phyloP scores from a whole-genome alignment of 139 green algal species.

The Pedinophyceae sp. region DNA sequence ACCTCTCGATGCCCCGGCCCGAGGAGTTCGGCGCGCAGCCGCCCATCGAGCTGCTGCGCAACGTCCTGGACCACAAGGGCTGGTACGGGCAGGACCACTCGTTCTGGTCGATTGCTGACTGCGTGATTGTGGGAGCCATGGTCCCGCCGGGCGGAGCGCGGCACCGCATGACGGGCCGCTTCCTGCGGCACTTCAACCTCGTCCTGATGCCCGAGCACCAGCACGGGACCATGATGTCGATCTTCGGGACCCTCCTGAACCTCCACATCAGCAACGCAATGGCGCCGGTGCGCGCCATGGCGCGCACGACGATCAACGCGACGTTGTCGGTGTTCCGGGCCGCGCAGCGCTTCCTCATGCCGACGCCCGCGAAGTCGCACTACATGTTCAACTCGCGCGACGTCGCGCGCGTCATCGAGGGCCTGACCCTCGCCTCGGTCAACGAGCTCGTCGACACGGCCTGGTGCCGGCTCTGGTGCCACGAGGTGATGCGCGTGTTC shows the following conservation, averaged over 20 bases:
- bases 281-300: not conserved
- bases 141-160: constrained; percentile 1
- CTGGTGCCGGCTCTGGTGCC: constrained; percentile 4
- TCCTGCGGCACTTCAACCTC: constrained; percentile 4
- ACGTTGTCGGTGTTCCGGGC: constrained; percentile 17
- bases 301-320: constrained; percentile 6
- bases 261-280: not conserved
- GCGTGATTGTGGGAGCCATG: constrained; percentile 5
- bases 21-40: constrained; percentile 9
- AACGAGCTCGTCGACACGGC: constrained; percentile 1
- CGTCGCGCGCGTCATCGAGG: constrained; percentile 20
- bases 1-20: constrained; percentile 17
- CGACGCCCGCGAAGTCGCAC: constrained; percentile 21
- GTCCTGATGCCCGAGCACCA: not conserved
- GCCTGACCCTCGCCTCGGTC: not conserved
- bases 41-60: constrained; percentile 27
- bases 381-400: constrained; percentile 28
- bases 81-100: constrained; percentile 12
- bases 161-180: not conserved
- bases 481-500: constrained; percentile 12
- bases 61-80: constrained; percentile 15
- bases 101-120: constrained; percentile 2
- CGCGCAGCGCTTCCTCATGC: constrained; percentile 11
- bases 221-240: constrained; percentile 1
- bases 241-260: constrained; percentile 2